These are phyloP conservation scores for Heliosperma pusillum DNA, from an alignment of 148 eudicot species.

Conservation along the genomic window DNA sequence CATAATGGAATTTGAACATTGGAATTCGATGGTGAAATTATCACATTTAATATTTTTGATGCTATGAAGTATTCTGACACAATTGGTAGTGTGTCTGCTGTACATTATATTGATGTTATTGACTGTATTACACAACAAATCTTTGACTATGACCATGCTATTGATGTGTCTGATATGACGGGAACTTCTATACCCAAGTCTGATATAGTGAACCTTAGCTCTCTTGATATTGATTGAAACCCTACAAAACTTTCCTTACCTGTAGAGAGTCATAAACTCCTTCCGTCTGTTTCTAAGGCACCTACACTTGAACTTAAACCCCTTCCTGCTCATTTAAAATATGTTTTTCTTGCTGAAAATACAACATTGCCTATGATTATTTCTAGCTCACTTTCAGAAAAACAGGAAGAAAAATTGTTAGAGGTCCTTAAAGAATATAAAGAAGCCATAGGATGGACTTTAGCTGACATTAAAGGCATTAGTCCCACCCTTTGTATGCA, in stretches of 20 bases:
- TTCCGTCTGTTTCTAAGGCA: too few relatives aligned
- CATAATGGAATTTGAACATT: slow-evolving; percentile 6
- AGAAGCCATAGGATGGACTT: not conserved
- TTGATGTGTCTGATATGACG: too few relatives aligned
- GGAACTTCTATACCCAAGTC: not conserved
- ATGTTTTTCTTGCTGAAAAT: not conserved
- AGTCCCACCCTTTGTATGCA: not conserved
- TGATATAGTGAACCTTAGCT: not conserved
- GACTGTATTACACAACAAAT: not conserved
- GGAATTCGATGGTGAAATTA: too few relatives aligned
- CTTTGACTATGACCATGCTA: too few relatives aligned
- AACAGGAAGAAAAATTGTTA: not conserved
- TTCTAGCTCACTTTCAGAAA: not conserved
- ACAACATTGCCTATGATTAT: not conserved
- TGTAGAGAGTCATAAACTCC: too few relatives aligned
- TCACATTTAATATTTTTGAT: too few relatives aligned
- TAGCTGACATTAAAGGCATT: not conserved
- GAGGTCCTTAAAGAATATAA: not conserved
- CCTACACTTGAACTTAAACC: too few relatives aligned
- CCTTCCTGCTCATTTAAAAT: not conserved
- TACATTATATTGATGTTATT: not conserved
- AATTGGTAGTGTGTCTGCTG: too few relatives aligned
- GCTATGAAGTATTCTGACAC: too few relatives aligned
- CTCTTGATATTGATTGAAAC: too few relatives aligned
- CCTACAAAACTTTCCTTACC: too few relatives aligned